phyloP scores from a whole-genome alignment of 2,329 filamentous ascomycete genomes.

The Aspergillus costaricaensis region DNA sequence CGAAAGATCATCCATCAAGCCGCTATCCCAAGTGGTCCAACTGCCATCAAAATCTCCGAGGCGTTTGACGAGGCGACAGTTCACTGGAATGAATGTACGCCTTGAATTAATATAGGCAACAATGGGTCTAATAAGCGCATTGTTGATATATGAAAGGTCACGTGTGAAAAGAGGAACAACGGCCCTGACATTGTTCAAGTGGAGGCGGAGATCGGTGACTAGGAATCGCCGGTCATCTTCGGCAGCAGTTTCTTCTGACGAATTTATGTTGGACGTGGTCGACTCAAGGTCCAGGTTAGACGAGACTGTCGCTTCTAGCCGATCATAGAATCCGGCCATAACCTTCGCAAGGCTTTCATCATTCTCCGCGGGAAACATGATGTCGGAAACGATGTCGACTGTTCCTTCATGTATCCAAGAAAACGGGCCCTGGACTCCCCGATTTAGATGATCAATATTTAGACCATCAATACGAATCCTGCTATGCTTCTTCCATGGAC shows the following conservation, averaged over 20 bases:
- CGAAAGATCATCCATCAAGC: constrained; percentile 88
- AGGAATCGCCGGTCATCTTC: constrained; percentile 70
- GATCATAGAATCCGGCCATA: constrained; percentile 95
- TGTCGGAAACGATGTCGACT: constrained; percentile 92
- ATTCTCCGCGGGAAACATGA: constrained; percentile 87
- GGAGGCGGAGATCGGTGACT: constrained; percentile 91
- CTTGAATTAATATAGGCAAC: constrained; percentile 98
- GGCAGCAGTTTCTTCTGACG: constrained; percentile 29
- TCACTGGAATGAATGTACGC: constrained; percentile 91
- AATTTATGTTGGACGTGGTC: constrained; percentile 17
- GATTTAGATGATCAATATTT: constrained; percentile 93
- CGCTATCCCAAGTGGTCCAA: constrained; percentile 93
- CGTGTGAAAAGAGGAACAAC: constrained; percentile 89
- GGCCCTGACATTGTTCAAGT: constrained; percentile 92
- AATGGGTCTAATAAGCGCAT: constrained; percentile 90
- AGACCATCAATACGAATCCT: constrained; percentile 88
- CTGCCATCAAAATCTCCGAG: constrained; percentile 88
- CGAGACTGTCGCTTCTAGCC: constrained; percentile 87
- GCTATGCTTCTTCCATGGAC: constrained; percentile 93
- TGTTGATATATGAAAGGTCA: constrained; percentile 93
- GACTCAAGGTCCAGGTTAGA: constrained; percentile 63
- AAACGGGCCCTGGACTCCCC: constrained; percentile 88
- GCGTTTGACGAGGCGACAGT: constrained; percentile 89
- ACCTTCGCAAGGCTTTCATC: constrained; percentile 91
- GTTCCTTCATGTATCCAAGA: constrained; percentile 98